These are phyloP conservation scores for Solanum clarkiae DNA, from an alignment of 257 asterid species.

Conservation along the genomic window DNA sequence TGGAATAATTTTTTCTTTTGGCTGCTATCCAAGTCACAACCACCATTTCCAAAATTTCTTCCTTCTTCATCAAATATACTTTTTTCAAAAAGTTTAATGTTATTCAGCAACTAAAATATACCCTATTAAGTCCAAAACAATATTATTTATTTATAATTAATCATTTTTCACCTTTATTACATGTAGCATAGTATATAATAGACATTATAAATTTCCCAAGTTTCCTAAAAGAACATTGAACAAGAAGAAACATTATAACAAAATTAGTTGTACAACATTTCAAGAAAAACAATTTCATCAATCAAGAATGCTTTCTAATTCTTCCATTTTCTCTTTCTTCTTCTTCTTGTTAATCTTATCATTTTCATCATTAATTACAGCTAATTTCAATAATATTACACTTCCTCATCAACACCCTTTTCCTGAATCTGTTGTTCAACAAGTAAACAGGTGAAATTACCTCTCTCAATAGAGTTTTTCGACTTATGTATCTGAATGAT, in stretches of 20 bases:
- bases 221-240: not conserved
- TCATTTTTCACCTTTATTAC: not conserved
- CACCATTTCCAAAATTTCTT: not conserved
- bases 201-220: not conserved
- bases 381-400: not conserved
- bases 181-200: not conserved
- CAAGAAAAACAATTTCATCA: not conserved
- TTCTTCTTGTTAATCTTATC: not conserved
- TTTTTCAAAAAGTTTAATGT: too few species aligned
- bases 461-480: not conserved
- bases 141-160: not conserved
- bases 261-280: not conserved
- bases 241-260: not conserved
- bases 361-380: not conserved
- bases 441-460: conserved; percentile 2
- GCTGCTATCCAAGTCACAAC: not conserved
- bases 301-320: not conserved
- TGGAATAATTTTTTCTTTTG: not conserved
- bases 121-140: not conserved
- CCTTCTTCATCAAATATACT: not conserved
- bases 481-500: too few species aligned
- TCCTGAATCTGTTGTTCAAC: conserved; percentile 14
- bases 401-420: conserved; percentile 8
- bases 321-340: not conserved
- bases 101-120: not conserved